Base-by-base conservation (phyloP, 371 early-diverging fungal species). In the Zopfochytrium polystomum region DNA sequence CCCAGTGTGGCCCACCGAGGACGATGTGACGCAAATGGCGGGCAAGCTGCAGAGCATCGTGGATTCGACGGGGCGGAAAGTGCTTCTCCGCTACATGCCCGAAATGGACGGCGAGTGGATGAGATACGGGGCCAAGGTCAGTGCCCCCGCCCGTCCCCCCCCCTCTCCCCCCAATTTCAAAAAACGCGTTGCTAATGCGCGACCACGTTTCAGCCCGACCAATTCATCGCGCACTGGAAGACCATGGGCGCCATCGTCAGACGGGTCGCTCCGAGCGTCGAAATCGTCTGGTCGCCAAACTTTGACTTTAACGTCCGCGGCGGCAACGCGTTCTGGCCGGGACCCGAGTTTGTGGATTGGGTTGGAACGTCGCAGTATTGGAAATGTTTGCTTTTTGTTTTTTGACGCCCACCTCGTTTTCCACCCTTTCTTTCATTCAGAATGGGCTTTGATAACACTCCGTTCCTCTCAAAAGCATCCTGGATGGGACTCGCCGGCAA, bases 201-300 rank as follows among this genome's bases (percentile, higher is more conserved):
- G n/a, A n/a, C n/a, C n/a, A n/a, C n/a, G n/a, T n/a, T n/a, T n/a
- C n/a, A n/a, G 20, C 42, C 60, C 23, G 48, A 11, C 26, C 18
- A 42, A 18, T 62, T 48, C 33, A 48, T 62, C 18, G 48, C 32
- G 11, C 9, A 43, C 11, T 62, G 62, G 62, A 25, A 31, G 3
- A 18, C 42, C 4, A 54, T 62, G 54, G 13, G 9, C 42, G 9
- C 26, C 5, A 45, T 47, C 22, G 20, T 62, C 9, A 15, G 35
- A 9, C 11, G 13, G 32, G 5, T 13, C 20, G 62, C 62, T n/a
- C 62, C 62, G 15, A 35, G 48, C n/a, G 62, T 62, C 5, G 7
- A 20, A 15, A 30, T 55, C 13, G 62, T 62, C 15, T 62, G 62
- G 62, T 58, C 58, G 20, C 62, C 62, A 15, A 62, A 62, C 49